Percentiles rank a stretch among this genome's conserved stretches.
These are phyloP conservation scores for Agrocybe pediades DNA, from an alignment of 768 basidiomycete genomes.

Conservation along the genomic window DNA sequence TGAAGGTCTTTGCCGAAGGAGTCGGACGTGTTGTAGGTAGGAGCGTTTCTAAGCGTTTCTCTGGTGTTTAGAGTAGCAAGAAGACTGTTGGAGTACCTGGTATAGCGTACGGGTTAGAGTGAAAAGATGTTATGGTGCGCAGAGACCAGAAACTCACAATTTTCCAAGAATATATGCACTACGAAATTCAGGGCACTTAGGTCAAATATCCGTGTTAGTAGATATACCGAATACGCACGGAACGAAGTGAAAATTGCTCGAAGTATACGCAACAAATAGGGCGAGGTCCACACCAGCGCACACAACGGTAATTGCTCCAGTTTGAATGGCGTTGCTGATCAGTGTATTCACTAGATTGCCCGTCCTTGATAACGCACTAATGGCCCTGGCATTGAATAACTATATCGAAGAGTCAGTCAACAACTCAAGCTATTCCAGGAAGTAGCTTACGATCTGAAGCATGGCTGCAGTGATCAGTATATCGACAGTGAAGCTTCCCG, in stretches of 20 bases:
- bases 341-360: background rate
- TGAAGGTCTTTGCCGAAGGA: too few relatives aligned
- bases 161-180: background rate
- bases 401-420: background rate
- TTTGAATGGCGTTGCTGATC: background rate
- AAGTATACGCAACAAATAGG: background rate
- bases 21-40: too few relatives aligned
- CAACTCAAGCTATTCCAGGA: too few relatives aligned
- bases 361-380: background rate
- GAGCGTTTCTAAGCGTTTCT: too few relatives aligned
- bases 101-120: too few relatives aligned
- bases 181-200: background rate
- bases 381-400: background rate
- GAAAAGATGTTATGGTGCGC: too few relatives aligned
- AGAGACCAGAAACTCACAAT: too few relatives aligned
- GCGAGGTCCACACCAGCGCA: background rate
- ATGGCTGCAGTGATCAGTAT: background rate
- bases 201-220: background rate
- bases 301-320: background rate
- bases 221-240: background rate
- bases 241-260: background rate
- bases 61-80: too few relatives aligned
- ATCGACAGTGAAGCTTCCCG: background rate
- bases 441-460: background rate
- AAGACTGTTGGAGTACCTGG: too few relatives aligned